Conservation (phyloP, 352 stramenopile genomes). For the Thalassiosira oceanica region DNA sequence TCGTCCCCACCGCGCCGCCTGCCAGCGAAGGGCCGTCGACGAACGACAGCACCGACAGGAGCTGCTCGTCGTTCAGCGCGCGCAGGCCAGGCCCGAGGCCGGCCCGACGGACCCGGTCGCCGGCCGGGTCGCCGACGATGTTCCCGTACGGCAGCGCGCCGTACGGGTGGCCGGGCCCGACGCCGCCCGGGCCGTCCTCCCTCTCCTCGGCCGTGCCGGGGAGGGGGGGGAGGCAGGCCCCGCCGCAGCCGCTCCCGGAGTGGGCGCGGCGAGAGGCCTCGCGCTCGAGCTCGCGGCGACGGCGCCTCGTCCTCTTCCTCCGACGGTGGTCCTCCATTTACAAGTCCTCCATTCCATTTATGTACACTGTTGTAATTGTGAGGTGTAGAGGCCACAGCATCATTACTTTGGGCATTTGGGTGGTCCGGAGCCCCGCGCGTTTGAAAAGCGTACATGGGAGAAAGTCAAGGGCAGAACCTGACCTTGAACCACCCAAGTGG, state of each 20-base stretch:
- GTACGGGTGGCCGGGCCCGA: conserved; percentile 55
- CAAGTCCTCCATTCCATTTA: too few relatives aligned
- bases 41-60: conserved; percentile 57
- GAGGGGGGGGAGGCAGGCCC: conserved; percentile 23
- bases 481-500: too few relatives aligned
- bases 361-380: too few relatives aligned
- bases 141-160: conserved; percentile 72
- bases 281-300: conserved; percentile 23
- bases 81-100: conserved; percentile 28
- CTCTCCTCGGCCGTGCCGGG: conserved; percentile 5
- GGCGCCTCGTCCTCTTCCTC: too few relatives aligned
- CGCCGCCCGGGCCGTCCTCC: conserved; percentile 3
- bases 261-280: conserved; percentile 21
- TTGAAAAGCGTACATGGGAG: too few relatives aligned
- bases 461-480: too few relatives aligned
- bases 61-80: conserved; percentile 54
- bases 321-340: too few relatives aligned
- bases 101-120: conserved; percentile 20
- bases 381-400: too few relatives aligned
- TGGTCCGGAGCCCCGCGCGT: too few relatives aligned
- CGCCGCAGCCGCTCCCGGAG: conserved; percentile 30
- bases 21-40: conserved; percentile 52
- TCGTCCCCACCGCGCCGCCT: conserved; percentile 32
- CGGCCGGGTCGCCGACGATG: conserved; percentile 12
- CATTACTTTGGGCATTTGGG: too few relatives aligned